Conservation (phyloP, 2,329 filamentous ascomycete genomes). For the Diaporthe citrichinensis region DNA sequence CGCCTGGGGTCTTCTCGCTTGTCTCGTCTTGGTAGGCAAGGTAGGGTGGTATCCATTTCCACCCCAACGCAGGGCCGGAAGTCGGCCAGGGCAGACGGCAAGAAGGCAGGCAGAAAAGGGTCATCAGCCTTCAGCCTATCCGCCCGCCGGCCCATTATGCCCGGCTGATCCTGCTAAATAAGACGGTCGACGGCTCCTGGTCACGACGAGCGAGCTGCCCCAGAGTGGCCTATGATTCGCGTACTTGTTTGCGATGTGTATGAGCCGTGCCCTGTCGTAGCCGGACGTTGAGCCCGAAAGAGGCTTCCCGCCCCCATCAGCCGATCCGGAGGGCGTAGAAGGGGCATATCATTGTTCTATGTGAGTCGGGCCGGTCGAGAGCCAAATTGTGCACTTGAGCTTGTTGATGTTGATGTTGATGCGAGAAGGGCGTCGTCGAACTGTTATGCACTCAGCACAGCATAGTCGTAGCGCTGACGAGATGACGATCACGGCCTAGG, state of each 20-base stretch:
- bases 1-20: slow-evolving; percentile 4
- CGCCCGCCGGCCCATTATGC: slow-evolving; percentile 20
- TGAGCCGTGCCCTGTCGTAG: slow-evolving; percentile 21
- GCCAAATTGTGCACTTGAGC: background rate
- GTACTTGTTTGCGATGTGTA: slow-evolving; percentile 12
- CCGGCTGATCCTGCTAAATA: slow-evolving; percentile 23
- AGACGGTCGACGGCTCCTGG: background rate
- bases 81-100: slow-evolving; percentile 29
- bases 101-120: background rate
- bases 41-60: slow-evolving; percentile 9
- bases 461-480: slow-evolving; percentile 29
- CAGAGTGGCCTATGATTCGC: background rate
- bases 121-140: background rate
- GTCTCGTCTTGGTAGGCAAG: slow-evolving; percentile 11
- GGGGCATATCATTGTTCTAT: background rate
- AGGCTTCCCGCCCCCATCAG: background rate
- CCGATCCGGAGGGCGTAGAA: background rate
- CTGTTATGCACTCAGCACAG: slow-evolving; percentile 1
- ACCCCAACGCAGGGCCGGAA: slow-evolving; percentile 26
- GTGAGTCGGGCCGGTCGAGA: background rate
- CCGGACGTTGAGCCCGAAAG: background rate
- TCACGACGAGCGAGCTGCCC: background rate
- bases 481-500: slow-evolving; percentile 24
- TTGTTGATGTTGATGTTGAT: background rate
- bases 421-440: background rate